phyloP scores from a whole-genome alignment of 805 yeast species.

The Debaryomyces castellii region DNA sequence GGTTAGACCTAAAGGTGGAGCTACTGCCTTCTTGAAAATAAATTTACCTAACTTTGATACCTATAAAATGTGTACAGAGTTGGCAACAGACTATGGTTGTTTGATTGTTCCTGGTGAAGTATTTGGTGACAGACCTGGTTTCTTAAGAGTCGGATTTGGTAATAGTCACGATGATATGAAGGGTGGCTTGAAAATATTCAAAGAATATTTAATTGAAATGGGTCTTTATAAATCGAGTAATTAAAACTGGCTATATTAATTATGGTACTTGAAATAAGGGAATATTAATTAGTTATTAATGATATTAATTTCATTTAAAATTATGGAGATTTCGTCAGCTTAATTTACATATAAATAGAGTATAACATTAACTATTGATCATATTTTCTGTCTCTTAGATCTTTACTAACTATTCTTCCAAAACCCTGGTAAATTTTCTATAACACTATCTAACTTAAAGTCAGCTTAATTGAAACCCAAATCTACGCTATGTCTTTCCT shows the following conservation, averaged over 20 bases:
- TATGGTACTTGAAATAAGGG: not conserved
- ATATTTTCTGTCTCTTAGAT: too few species aligned
- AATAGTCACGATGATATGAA: slow-evolving; percentile 34
- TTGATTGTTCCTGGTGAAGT: slow-evolving; percentile 52
- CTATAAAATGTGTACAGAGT: slow-evolving; percentile 27
- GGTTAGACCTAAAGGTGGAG: slow-evolving; percentile 48
- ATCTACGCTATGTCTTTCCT: too few species aligned
- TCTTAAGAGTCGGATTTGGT: slow-evolving; percentile 49
- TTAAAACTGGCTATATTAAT: not conserved
- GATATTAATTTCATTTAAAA: too few species aligned
- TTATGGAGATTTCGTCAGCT: too few species aligned
- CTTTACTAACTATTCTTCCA: too few species aligned
- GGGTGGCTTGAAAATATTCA: slow-evolving; percentile 30
- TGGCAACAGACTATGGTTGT: slow-evolving; percentile 33
- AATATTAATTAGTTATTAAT: too few species aligned
- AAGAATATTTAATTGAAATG: slow-evolving; percentile 8
- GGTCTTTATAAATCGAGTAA: not conserved
- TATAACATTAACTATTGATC: too few species aligned
- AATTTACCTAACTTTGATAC: slow-evolving; percentile 28
- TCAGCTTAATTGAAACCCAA: too few species aligned
- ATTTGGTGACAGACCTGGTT: slow-evolving; percentile 41
- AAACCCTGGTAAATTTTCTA: too few species aligned
- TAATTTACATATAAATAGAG: too few species aligned
- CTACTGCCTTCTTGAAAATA: slow-evolving; percentile 44
- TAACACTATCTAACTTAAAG: too few species aligned